phyloP scores from a whole-genome alignment of 352 stramenopile species.

The Phytopythium chamaehyphon region DNA sequence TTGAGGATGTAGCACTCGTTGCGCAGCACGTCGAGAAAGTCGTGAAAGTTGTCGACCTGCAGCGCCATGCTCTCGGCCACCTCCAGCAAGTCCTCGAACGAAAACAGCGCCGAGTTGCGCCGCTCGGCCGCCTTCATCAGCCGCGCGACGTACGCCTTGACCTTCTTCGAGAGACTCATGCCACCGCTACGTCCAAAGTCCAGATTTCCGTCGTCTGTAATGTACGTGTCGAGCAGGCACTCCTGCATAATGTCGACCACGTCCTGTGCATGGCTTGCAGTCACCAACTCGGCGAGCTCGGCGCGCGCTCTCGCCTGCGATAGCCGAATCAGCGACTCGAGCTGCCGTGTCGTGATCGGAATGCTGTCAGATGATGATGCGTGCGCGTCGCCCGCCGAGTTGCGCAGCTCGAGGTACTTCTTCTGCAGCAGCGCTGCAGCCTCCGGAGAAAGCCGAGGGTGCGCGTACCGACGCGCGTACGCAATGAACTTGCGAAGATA shows the following conservation, averaged over 20 bases:
- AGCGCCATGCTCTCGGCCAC: slow-evolving; percentile 70
- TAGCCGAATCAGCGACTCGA: slow-evolving; percentile 93
- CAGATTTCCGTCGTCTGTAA: slow-evolving; percentile 83
- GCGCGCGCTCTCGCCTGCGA: slow-evolving; percentile 92
- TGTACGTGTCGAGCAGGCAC: slow-evolving; percentile 89
- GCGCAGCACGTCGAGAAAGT: slow-evolving; percentile 85
- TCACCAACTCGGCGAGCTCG: slow-evolving; percentile 92
- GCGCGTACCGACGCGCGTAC: slow-evolving; percentile 94
- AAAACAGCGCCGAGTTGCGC: slow-evolving; percentile 64
- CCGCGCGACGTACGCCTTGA: slow-evolving; percentile 80
- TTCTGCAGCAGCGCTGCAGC: slow-evolving; percentile 69
- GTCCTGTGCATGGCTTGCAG: slow-evolving; percentile 93
- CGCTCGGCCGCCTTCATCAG: slow-evolving; percentile 63
- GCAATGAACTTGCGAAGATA: slow-evolving; percentile 97
- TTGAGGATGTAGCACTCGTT: slow-evolving; percentile 86
- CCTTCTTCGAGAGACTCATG: slow-evolving; percentile 67
- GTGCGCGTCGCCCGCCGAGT: slow-evolving; percentile 42
- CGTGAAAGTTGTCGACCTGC: slow-evolving; percentile 74
- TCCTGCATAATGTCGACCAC: slow-evolving; percentile 96
- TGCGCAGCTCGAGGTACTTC: slow-evolving; percentile 88
- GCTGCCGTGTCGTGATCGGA: slow-evolving; percentile 95
- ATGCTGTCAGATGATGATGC: slow-evolving; percentile 48
- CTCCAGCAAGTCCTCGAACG: slow-evolving; percentile 70
- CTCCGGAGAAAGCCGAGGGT: slow-evolving; percentile 76
- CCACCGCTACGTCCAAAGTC: slow-evolving; percentile 78